Percentiles rank a stretch among this genome's conserved stretches.
These are phyloP conservation scores for Aspergillus panamensis DNA, from an alignment of 495 filamentous ascomycete genomes.

Conservation along the genomic window DNA sequence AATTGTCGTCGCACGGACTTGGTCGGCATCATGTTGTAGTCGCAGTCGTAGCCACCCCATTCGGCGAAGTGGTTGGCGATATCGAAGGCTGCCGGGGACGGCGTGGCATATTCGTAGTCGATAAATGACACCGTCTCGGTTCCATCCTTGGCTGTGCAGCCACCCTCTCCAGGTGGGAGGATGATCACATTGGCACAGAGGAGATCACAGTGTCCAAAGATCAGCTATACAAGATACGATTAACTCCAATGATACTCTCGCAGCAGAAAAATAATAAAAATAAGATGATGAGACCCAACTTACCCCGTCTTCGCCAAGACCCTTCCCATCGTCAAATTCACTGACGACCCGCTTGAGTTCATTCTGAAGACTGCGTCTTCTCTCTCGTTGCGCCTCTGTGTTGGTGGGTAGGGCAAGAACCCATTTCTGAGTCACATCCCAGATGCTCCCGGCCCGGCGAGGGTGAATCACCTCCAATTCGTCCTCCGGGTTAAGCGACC, in stretches of 20 bases:
- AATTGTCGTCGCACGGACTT: conserved; percentile 74
- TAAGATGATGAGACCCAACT: conserved; percentile 32
- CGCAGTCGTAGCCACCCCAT: conserved; percentile 96
- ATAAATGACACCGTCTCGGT: conserved; percentile 75
- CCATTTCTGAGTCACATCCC: conserved; percentile 96
- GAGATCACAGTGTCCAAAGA: conserved; percentile 95
- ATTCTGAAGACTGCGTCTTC: conserved; percentile 63
- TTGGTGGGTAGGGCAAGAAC: conserved; percentile 74
- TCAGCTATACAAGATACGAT: conserved; percentile 51
- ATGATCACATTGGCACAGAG: conserved; percentile 94
- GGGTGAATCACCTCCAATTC: conserved; percentile 55
- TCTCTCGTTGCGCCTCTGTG: conserved; percentile 60
- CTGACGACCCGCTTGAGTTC: conserved; percentile 68
- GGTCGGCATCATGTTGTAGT: conserved; percentile 79
- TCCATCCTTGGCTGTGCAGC: conserved; percentile 29
- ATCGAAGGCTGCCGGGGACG: conserved; percentile 95
- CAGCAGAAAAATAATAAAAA: neutral
- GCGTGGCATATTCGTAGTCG: conserved; percentile 95
- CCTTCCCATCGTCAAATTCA: conserved; percentile 68
- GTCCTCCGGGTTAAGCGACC: conserved; percentile 19
- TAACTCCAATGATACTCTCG: neutral
- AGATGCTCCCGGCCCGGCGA: conserved; percentile 68
- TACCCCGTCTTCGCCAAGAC: conserved; percentile 70
- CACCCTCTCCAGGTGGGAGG: conserved; percentile 49
- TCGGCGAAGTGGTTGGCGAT: conserved; percentile 99